Evolutionary conservation across 495 filamentous ascomycete genomes (phyloP).

Genomic region (Penicillium pulvis): DNA sequence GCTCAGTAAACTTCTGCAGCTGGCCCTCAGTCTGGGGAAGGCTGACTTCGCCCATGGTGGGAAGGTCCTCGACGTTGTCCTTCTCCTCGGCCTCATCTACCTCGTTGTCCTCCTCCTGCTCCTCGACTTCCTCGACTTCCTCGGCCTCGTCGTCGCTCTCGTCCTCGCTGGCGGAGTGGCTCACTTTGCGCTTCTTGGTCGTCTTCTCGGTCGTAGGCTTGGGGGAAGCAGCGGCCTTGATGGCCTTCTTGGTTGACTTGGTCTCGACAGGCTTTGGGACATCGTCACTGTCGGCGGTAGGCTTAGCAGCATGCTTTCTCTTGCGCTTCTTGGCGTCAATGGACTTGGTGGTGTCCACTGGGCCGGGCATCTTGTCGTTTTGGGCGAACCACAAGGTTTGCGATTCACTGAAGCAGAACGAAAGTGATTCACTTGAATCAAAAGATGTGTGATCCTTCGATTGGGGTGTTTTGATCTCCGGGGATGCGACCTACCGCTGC

Average conservation of each 20-base stretch:
- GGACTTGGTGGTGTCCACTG: slow-evolving; percentile 55
- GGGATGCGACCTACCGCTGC: slow-evolving; percentile 22
- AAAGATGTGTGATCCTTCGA: slow-evolving; percentile 7
- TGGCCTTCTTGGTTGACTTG: slow-evolving; percentile 12
- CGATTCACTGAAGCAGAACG: slow-evolving; percentile 1
- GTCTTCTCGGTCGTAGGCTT: slow-evolving; percentile 29
- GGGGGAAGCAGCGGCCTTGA: slow-evolving; percentile 25
- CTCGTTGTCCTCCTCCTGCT: slow-evolving; percentile 22
- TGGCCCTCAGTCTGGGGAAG: slow-evolving; percentile 58
- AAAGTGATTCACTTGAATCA: slow-evolving; percentile 2
- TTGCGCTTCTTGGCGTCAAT: slow-evolving; percentile 67
- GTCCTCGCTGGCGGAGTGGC: slow-evolving; percentile 35
- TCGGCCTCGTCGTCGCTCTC: slow-evolving; percentile 28
- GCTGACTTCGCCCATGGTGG: slow-evolving; percentile 51
- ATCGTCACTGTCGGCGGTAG: slow-evolving; percentile 28
- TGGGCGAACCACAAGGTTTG: slow-evolving; percentile 7
- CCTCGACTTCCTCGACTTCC: slow-evolving; percentile 18
- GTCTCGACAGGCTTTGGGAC: slow-evolving; percentile 33
- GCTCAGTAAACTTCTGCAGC: slow-evolving; percentile 70
- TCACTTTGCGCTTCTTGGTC: slow-evolving; percentile 42
- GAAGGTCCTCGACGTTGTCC: slow-evolving; percentile 44
- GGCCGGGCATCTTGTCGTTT: slow-evolving; percentile 34
- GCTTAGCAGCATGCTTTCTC: slow-evolving; percentile 50
- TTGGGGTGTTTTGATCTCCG: slow-evolving; percentile 26
- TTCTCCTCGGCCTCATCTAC: slow-evolving; percentile 30